A percentile compares a stretch with the other conserved stretches of the same genome.
These are phyloP conservation scores for Fusarium denticulatum DNA, from an alignment of 2,329 filamentous ascomycete species.

Conservation along the genomic window DNA sequence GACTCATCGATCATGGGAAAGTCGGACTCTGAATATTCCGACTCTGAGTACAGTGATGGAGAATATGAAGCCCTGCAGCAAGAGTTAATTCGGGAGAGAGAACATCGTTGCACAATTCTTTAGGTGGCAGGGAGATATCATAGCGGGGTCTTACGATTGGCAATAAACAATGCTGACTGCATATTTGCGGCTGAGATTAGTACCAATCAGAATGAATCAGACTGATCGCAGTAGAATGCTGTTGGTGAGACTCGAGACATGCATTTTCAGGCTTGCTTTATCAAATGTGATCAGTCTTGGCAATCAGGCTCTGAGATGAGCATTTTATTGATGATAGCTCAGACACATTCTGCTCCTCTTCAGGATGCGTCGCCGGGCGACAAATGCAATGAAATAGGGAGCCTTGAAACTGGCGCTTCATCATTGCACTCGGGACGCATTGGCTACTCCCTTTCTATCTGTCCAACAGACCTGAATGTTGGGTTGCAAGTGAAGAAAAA, in stretches of 20 bases:
- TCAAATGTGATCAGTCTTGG: not conserved
- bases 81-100: not conserved
- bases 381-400: not conserved
- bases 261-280: not conserved
- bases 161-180: not conserved
- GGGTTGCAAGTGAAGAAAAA: rapidly evolving
- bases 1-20: not conserved
- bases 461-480: rapidly evolving
- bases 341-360: not conserved
- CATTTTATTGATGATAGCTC: not conserved
- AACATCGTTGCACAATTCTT: not conserved
- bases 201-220: not conserved
- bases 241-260: not conserved
- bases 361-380: rapidly evolving
- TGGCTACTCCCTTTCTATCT: rapidly evolving
- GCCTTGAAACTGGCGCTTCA: no score
- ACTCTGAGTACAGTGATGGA: not conserved
- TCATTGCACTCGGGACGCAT: not conserved
- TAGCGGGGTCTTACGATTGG: not conserved
- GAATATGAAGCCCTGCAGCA: not conserved
- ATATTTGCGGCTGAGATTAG: not conserved
- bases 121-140: not conserved
- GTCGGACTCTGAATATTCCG: not conserved
- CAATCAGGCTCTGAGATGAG: not conserved
- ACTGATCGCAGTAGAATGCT: not conserved